These are phyloP conservation scores for Globisporangium okanoganense DNA, from an alignment of 352 stramenopile genomes.

Conservation along the genomic window DNA sequence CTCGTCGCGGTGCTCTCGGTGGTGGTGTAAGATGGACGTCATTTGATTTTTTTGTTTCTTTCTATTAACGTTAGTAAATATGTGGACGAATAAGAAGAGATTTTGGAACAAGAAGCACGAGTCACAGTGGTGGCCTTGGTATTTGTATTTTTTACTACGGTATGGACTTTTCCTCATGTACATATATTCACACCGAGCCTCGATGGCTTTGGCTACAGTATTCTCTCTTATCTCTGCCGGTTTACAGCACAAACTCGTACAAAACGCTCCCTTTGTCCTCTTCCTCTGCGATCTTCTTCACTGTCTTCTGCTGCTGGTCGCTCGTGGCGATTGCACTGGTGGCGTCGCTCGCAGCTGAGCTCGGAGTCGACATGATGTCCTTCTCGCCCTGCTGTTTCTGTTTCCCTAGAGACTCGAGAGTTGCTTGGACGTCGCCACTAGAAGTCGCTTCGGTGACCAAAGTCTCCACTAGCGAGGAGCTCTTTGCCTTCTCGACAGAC, in stretches of 20 bases:
- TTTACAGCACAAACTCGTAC: slow-evolving; percentile 65
- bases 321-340: background rate
- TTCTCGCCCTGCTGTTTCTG: background rate
- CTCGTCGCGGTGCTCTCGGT: slow-evolving; percentile 5
- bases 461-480: background rate
- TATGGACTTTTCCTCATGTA: background rate
- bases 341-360: background rate
- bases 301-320: background rate
- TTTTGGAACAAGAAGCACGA: background rate
- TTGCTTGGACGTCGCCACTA: background rate
- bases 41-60: too few species aligned
- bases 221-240: slow-evolving; percentile 6
- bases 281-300: background rate
- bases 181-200: background rate
- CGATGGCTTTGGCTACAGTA: background rate
- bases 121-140: background rate
- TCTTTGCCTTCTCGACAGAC: background rate
- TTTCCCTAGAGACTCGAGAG: background rate
- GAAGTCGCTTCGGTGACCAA: background rate
- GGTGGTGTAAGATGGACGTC: background rate
- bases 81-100: background rate
- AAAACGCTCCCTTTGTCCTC: slow-evolving; percentile 31
- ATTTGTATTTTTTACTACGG: too few species aligned
- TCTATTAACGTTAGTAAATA: background rate
- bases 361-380: background rate